phyloP scores from a whole-genome alignment of 495 filamentous ascomycete species.

The Acidiella bohemica region DNA sequence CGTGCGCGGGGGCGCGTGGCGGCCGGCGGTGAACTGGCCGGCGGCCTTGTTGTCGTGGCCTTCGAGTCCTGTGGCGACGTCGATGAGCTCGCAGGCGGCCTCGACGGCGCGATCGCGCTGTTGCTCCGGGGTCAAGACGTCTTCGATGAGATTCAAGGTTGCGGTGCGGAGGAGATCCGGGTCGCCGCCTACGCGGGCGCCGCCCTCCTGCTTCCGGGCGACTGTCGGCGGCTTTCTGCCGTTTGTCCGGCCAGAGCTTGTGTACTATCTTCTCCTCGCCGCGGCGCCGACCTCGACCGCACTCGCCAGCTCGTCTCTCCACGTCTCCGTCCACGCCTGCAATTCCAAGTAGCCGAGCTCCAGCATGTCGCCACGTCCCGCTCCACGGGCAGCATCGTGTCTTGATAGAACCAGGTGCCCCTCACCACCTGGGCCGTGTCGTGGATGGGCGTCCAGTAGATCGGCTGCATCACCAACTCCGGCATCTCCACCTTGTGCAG shows the following conservation, averaged over 20 bases:
- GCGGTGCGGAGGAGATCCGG: conserved; percentile 12
- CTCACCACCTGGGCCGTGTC: conserved; percentile 72
- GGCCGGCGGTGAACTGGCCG: conserved; percentile 25
- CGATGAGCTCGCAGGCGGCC: conserved; percentile 28
- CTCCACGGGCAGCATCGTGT: conserved; percentile 84
- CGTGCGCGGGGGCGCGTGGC: conserved; percentile 24
- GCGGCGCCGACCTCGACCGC: conserved; percentile 80
- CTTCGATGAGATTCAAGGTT: conserved; percentile 10
- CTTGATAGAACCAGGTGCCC: conserved; percentile 94
- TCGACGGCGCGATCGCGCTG: conserved; percentile 24
- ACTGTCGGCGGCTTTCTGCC: conserved; percentile 31
- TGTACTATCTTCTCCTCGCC: conserved; percentile 85
- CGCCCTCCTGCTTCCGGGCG: conserved; percentile 19
- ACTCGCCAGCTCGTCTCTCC: conserved; percentile 82
- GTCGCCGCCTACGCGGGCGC: background rate
- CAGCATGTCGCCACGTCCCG: conserved; percentile 73
- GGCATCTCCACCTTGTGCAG: conserved; percentile 32
- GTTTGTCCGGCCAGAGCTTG: conserved; percentile 57
- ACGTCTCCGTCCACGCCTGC: conserved; percentile 81
- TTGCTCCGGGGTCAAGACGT: conserved; percentile 24
- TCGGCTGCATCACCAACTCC: conserved; percentile 62
- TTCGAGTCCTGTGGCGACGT: conserved; percentile 27
- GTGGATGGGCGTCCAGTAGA: conserved; percentile 95
- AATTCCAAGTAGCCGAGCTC: conserved; percentile 79
- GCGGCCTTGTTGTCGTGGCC: conserved; percentile 31